These are phyloP conservation scores for Rhodotorula glutinis DNA, from an alignment of 1,284 basidiomycete genomes.

Conservation along the genomic window DNA sequence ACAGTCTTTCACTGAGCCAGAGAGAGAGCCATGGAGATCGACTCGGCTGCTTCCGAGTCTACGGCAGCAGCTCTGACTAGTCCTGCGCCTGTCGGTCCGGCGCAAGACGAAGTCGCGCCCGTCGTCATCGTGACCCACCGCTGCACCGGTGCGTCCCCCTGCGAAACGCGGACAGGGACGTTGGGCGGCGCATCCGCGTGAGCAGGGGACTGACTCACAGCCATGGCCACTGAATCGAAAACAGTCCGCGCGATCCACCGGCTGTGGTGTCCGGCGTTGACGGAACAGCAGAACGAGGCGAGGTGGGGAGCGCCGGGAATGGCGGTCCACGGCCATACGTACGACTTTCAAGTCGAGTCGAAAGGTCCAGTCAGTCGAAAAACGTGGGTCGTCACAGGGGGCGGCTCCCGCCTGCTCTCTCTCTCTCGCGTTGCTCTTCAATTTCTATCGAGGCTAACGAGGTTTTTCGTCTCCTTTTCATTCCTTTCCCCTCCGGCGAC, in stretches of 20 bases:
- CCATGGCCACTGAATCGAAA: too few relatives aligned
- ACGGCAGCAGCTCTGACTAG: background rate
- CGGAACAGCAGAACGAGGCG: conserved; percentile 6
- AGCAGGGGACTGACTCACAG: too few relatives aligned
- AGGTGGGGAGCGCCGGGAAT: conserved; percentile 15
- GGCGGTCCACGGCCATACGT: conserved; percentile 27
- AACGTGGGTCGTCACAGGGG: conserved; percentile 23
- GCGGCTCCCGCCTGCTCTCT: too few relatives aligned
- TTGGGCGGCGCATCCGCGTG: too few relatives aligned
- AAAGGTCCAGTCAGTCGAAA: conserved; percentile 12
- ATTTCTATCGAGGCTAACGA: background rate
- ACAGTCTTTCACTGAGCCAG: too few relatives aligned
- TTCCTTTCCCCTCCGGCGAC: too few relatives aligned
- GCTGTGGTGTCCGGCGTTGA: conserved; percentile 8
- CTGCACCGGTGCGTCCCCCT: background rate
- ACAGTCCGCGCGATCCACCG: conserved; percentile 28
- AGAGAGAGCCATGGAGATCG: background rate
- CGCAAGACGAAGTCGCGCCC: conserved; percentile 3
- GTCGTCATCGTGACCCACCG: background rate
- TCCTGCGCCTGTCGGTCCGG: background rate
- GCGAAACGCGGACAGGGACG: too few relatives aligned
- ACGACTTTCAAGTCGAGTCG: conserved; percentile 26
- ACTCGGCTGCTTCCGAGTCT: background rate
- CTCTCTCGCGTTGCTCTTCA: background rate
- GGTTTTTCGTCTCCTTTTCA: too few relatives aligned